Evolutionary conservation across 352 stramenopile species (phyloP), one percentile per base, ranked within the genome.

Genomic region (Halophytophthora polymorphica): DNA sequence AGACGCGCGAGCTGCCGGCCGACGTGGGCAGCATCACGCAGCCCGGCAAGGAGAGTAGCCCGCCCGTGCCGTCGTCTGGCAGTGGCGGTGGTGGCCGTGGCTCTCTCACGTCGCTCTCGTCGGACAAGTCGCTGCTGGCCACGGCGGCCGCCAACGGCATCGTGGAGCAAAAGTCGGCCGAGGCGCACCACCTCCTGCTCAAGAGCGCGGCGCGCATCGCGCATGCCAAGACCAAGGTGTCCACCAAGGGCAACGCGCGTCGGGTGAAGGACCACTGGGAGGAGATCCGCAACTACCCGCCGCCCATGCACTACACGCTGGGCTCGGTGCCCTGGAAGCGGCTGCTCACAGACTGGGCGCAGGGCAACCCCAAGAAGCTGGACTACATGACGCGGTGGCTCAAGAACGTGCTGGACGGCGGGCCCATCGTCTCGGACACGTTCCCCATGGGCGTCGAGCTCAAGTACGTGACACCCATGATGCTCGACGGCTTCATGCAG

Each of bases 321-420:
- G 84, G 84, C 21, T 93, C 80, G 17, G 83, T 91, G 23, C 84
- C 84, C 1, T 94, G 84, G 82, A 95, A 95, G 62, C 80, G 84
- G 4, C 45, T 94, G 57, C 68, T 95, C 2, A 88, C 82, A 25
- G 84, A 95, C 42, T 95, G 84, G 84, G 84, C 84, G 0, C 84
- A 94, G 49, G 84, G 84, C 49, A 94, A 94, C 64, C 79, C 84
- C 22, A 94, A 94, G 64, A 94, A 94, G 52, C 63, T 94, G n/a
- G 84, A 95, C 52, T 95, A 95, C 61, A 95, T 95, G 84, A 91
- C 76, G 14, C 67, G 83, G 14, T 95, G 84, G 84, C 73, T 95
- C 34, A 91, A 95, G 68, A 95, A 95, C 50, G 84, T 95, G 5
- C 56, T 95, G 39, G 84, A 95, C 29, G 82, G 82, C 23, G 84